Base-by-base conservation (phyloP, 192 early-diverging fungal genomes). In the Dimargaris xerosporica region DNA sequence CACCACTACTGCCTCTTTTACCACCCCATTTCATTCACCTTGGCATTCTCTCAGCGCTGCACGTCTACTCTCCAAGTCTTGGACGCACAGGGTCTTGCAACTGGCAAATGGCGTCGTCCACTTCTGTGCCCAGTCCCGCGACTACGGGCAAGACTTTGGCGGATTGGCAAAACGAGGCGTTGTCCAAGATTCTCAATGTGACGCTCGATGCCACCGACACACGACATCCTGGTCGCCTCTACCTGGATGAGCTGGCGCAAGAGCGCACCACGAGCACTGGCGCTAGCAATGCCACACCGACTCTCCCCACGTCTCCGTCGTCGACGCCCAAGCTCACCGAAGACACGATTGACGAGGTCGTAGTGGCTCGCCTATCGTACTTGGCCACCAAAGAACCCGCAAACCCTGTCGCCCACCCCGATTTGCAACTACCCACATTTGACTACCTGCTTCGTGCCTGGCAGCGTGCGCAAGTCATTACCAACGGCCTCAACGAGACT, bases 141-240 rank as follows among this genome's bases (percentile, higher is more conserved):
- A n/a, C n/a, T n/a, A n/a, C n/a, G n/a, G n/a, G n/a, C n/a, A n/a
- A n/a, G n/a, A 50, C 3, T 50, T 75, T 84, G 62, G 81, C 80
- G 28, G 80, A 82, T 19, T 96, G 93, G 93, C 87, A 90, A 67
- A 85, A 90, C 68, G 83, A 88, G 44, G 86, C 85, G 6, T 69
- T 91, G 19, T 86, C 85, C 16, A 80, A 77, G 59, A 78, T 96
- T 34, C 76, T 96, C 54, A 71, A 79, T 19, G 84, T 91, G 25
- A 89, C 89, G 13, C 73, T 96, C 30, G 72, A 88, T 70, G 88
- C 85, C 73, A 68, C 70, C 65, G 58, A 13, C 21, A 5, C 2
- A 19, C 50, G n/a, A 41, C 30, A 50, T 23, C 42, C 19, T 21
- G 45, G 0, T 39, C 16, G 17, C 26, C 61, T 51, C 45, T 29